These are phyloP conservation scores for Lepidium aucheri DNA, from an alignment of 345 rosid genomes.

Conservation along the genomic window DNA sequence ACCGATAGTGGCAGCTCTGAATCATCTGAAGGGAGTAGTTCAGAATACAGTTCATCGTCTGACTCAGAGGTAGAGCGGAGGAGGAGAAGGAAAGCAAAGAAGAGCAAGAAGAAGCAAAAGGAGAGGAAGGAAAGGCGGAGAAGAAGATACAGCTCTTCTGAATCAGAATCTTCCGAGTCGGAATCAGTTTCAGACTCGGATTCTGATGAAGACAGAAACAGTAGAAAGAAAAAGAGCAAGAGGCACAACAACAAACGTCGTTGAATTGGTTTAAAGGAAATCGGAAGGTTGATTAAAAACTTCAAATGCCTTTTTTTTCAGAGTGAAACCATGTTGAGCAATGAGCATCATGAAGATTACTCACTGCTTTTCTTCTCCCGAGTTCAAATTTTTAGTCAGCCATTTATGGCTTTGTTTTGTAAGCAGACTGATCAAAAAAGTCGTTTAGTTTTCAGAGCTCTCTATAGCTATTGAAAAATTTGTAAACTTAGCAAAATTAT, in stretches of 20 bases:
- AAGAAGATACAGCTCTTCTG: conserved; percentile 59
- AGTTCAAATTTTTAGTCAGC: not conserved
- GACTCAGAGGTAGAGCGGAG: conserved; percentile 72
- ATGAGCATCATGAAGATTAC: conserved; percentile 11
- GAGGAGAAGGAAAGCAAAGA: conserved; percentile 53
- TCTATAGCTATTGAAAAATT: not conserved
- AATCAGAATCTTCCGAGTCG: conserved; percentile 73
- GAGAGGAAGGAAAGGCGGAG: conserved; percentile 39
- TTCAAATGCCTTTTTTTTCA: not conserved
- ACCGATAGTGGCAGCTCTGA: conserved; percentile 63
- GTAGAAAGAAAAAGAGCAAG: conserved; percentile 52
- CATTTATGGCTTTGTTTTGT: conserved; percentile 7
- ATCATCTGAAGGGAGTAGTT: conserved; percentile 54
- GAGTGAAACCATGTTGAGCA: conserved; percentile 6
- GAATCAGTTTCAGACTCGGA: conserved; percentile 62
- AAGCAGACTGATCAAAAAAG: conserved; percentile 2
- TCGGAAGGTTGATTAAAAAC: too few species aligned
- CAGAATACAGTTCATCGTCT: conserved; percentile 59
- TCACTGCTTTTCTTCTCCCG: not conserved
- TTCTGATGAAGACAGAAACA: conserved; percentile 60
- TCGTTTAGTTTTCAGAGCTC: not conserved
- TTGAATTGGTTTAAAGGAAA: conserved; percentile 6
- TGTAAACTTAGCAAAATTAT: not conserved
- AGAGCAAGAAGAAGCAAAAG: conserved; percentile 57
- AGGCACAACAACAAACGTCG: conserved; percentile 51